A percentile compares a stretch with the other conserved stretches of the same genome.
Conservation (phyloP, 2,329 filamentous ascomycete species). For the Diplocarpon rosae region DNA sequence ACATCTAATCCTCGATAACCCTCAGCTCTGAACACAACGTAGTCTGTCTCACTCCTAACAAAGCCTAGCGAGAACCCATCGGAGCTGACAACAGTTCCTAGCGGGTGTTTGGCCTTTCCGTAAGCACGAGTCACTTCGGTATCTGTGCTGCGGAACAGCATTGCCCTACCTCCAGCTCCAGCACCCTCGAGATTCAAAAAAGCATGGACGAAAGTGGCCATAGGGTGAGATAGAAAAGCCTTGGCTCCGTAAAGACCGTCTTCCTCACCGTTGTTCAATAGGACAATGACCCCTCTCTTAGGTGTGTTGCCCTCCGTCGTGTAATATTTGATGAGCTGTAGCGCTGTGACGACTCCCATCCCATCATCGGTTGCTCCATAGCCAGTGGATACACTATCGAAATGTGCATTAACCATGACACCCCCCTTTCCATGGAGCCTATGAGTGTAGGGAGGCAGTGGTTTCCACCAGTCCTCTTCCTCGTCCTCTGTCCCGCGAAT, state of each 20-base stretch:
- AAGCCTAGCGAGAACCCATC: conserved; percentile 75
- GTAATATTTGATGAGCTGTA: conserved; percentile 83
- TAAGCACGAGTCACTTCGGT: conserved; percentile 58
- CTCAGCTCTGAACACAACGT: conserved; percentile 67
- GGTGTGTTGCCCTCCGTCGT: conserved; percentile 61
- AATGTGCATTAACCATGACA: conserved; percentile 89
- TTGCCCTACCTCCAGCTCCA: conserved; percentile 79
- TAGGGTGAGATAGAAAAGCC: conserved; percentile 72
- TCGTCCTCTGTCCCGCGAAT: conserved; percentile 72
- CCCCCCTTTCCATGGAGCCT: conserved; percentile 53
- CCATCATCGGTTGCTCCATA: conserved; percentile 93
- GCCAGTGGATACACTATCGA: conserved; percentile 78
- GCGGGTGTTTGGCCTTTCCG: not conserved
- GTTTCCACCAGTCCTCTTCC: conserved; percentile 62
- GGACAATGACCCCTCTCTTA: conserved; percentile 66
- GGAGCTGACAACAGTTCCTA: conserved; percentile 55
- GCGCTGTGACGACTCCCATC: conserved; percentile 72
- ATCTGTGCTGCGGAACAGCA: conserved; percentile 81
- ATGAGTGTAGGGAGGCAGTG: conserved; percentile 28
- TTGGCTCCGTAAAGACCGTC: conserved; percentile 81
- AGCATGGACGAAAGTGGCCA: conserved; percentile 69
- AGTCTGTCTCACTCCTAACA: conserved; percentile 82
- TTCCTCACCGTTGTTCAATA: conserved; percentile 95
- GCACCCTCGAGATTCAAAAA: conserved; percentile 95
- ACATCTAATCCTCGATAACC: conserved; percentile 84